Evolutionary conservation across 2,329 filamentous ascomycete species (phyloP).

Genomic region (Gnomoniopsis smithogilvyi): DNA sequence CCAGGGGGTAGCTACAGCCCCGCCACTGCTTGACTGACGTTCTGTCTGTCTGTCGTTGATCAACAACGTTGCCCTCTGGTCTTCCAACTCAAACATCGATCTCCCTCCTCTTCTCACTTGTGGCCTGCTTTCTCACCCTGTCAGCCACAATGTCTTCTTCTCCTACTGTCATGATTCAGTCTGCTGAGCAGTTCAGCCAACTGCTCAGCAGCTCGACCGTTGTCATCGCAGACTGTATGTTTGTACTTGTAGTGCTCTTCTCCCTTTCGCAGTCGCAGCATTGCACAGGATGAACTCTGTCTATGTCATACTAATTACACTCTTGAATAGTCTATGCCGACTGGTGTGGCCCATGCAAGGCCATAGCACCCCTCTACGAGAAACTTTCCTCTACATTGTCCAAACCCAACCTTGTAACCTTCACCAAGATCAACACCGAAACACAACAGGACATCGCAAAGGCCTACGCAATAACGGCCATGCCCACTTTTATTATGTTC

Average conservation of each 20-base stretch:
- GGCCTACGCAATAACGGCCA: conserved; percentile 70
- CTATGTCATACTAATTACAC: neutral
- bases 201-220: conserved; percentile 71
- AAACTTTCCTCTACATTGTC: conserved; percentile 69
- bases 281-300: neutral
- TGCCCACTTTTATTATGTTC: conserved; percentile 92
- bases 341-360: conserved; percentile 81
- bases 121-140: neutral
- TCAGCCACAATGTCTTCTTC: conserved; percentile 26
- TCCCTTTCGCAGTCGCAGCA: neutral
- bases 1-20: neutral
- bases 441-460: conserved; percentile 68
- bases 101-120: neutral
- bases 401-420: conserved; percentile 69
- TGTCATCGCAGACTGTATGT: conserved; percentile 86
- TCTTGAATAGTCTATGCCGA: conserved; percentile 73
- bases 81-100: neutral
- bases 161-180: conserved; percentile 34
- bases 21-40: neutral
- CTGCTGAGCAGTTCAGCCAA: conserved; percentile 60
- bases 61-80: neutral
- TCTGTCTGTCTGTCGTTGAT: neutral
- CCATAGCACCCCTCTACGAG: conserved; percentile 81
- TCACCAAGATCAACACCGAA: conserved; percentile 85
- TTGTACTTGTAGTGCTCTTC: conserved; percentile 24